Evolutionary conservation across 495 filamentous ascomycete species (phyloP).

Genomic region (Talaromyces trachyspermus): DNA sequence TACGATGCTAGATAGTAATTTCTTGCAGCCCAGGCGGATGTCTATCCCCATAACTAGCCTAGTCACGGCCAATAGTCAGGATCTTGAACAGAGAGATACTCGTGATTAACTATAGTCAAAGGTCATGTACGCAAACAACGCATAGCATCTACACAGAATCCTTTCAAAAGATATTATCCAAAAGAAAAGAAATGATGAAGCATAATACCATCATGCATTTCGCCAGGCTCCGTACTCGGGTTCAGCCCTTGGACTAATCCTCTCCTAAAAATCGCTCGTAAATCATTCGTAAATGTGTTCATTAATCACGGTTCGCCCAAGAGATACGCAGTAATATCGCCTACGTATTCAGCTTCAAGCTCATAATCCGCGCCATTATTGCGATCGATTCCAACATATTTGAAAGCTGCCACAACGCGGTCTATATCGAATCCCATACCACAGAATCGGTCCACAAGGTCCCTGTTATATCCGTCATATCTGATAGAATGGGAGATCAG

Average conservation of each 20-base stretch:
- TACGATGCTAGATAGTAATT: too few species aligned
- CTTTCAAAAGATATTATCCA: neutral
- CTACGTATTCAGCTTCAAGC: conserved; percentile 79
- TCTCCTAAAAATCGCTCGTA: conserved; percentile 5
- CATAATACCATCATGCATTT: conserved; percentile 3
- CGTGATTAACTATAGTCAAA: too few species aligned
- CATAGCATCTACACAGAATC: neutral
- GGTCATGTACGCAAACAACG: too few species aligned
- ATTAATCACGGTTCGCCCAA: conserved; percentile 60
- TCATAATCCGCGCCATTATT: conserved; percentile 73
- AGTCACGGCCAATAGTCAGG: neutral
- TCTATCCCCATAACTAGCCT: neutral
- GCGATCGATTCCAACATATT: conserved; percentile 70
- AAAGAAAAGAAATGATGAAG: neutral
- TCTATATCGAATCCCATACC: conserved; percentile 94
- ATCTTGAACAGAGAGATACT: too few species aligned
- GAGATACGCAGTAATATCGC: conserved; percentile 77
- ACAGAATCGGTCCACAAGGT: conserved; percentile 80
- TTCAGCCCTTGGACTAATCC: neutral
- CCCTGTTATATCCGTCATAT: conserved; percentile 84
- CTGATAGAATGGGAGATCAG: conserved; percentile 33
- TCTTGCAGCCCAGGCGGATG: too few species aligned
- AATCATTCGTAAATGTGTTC: neutral
- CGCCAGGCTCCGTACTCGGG: conserved; percentile 21
- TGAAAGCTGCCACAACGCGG: conserved; percentile 76